phyloP scores from a whole-genome alignment of 1,284 basidiomycete genomes.

The Coniophora puteana region DNA sequence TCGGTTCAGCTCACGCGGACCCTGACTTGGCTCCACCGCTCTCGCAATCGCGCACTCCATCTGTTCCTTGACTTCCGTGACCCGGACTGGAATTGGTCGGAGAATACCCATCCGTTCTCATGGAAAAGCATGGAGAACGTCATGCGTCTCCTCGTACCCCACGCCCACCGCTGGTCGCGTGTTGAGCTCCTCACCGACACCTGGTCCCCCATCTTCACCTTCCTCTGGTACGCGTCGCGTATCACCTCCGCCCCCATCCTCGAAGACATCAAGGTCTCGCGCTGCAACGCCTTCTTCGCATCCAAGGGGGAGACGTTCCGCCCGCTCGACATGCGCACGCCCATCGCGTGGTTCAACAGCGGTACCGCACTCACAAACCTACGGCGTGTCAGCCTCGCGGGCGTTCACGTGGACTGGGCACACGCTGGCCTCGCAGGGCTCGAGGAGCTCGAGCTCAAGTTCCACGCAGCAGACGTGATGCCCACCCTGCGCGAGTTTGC shows the following conservation, averaged over 20 bases:
- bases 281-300: conserved; percentile 54
- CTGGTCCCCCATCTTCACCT: conserved; percentile 50
- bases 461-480: conserved; percentile 47
- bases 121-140: conserved; percentile 39
- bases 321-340: conserved; percentile 34
- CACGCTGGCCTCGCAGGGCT: conserved; percentile 35
- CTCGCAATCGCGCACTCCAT: conserved; percentile 38
- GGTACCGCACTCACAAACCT: conserved; percentile 24
- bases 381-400: conserved; percentile 40
- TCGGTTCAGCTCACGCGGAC: conserved; percentile 32
- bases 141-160: conserved; percentile 39
- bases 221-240: conserved; percentile 36
- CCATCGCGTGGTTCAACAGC: conserved; percentile 41
- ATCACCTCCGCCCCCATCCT: conserved; percentile 32
- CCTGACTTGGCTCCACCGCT: conserved; percentile 36
- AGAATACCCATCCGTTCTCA: conserved; percentile 33
- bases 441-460: conserved; percentile 44
- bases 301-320: conserved; percentile 37
- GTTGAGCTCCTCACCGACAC: conserved; percentile 50
- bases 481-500: conserved; percentile 43
- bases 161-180: conserved; percentile 40
- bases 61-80: conserved; percentile 52
- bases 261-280: conserved; percentile 38
- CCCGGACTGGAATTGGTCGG: conserved; percentile 45
- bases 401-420: conserved; percentile 52